A percentile compares a stretch with the other conserved stretches of the same genome.
phyloP scores from a whole-genome alignment of 331 rosid genomes.

The Prunus yedoensis region DNA sequence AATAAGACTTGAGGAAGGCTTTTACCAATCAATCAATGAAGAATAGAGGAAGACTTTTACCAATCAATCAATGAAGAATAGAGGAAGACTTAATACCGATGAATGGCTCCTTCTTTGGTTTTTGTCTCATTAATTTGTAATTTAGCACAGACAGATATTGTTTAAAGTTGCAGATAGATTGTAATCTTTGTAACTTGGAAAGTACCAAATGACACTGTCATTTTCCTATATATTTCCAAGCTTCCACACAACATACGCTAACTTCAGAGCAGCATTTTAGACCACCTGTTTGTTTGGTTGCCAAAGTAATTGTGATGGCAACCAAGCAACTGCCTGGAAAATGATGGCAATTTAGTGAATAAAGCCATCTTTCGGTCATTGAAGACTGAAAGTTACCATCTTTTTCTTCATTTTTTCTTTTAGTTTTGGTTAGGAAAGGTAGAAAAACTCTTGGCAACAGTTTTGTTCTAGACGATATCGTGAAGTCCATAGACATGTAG shows the following conservation, averaged over 20 bases:
- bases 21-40: too few relatives aligned
- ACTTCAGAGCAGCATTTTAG: too few relatives aligned
- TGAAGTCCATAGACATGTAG: slow-evolving; percentile 18
- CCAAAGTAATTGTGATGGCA: slow-evolving; percentile 7
- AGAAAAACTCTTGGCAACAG: too few relatives aligned
- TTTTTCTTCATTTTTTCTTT: neutral
- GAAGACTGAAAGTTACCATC: neutral
- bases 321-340: slow-evolving; percentile 9
- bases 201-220: neutral
- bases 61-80: too few relatives aligned
- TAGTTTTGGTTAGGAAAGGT: too few relatives aligned
- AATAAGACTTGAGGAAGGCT: too few relatives aligned
- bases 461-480: neutral
- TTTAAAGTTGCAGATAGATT: neutral
- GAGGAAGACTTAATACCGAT: too few relatives aligned
- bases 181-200: neutral
- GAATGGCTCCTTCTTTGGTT: neutral
- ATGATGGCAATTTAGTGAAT: neutral
- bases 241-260: neutral
- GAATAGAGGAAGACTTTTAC: too few relatives aligned
- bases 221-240: neutral
- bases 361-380: neutral
- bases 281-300: neutral
- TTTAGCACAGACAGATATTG: neutral
- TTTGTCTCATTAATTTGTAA: neutral